Evolutionary conservation across 2,329 filamentous ascomycete species (phyloP), one percentile per base, ranked within the genome.

Genomic region (Dissoconium aciculare): DNA sequence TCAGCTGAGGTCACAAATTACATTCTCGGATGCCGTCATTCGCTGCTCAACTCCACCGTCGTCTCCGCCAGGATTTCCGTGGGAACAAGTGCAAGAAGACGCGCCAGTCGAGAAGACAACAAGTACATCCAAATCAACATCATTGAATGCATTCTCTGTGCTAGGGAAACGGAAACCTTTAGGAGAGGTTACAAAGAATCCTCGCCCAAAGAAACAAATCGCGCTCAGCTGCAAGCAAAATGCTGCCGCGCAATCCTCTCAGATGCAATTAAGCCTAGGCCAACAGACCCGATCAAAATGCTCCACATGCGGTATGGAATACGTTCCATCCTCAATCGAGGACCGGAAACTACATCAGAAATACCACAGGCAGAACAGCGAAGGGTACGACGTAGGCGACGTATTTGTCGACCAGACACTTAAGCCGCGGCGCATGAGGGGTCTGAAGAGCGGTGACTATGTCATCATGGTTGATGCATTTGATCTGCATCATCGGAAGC

Each of bases 261-360:
- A 76, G 46, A 71, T 71, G 59, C 67, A 71, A 42, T 62, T 76
- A 36, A 69, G 71, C 42, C 56, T 75, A 9, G 71, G 69, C 2
- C 57, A 60, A 23, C 62, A 67, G 25, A 54, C 65, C 23, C 62
- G 67, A 27, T 67, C 66, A 41, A 68, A 63, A 8, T 78, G 74
- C 52, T 56, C 58, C 21, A 58, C 56, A 3, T 78, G 74, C 43
- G 68, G 69, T 1, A 78, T 78, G 74, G 69, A 74, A 31, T 78
- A 77, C 42, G 63, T 71, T 17, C 67, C 71, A 3, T 74, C 71
- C 0, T 67, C 67, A 29, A 53, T 58, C 5, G 71, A 75, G 43
- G 74, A 78, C 42, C 57, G 61, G n/a, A 64, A 63, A 5, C 46
- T 78, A 32, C 74, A 78, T 46, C 66, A 67, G 40, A 72, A 70